Percentiles rank a stretch among this genome's conserved stretches.
Evolutionary conservation across 2,329 filamentous ascomycete species (phyloP).

Genomic region (Pyrenophora teres): DNA sequence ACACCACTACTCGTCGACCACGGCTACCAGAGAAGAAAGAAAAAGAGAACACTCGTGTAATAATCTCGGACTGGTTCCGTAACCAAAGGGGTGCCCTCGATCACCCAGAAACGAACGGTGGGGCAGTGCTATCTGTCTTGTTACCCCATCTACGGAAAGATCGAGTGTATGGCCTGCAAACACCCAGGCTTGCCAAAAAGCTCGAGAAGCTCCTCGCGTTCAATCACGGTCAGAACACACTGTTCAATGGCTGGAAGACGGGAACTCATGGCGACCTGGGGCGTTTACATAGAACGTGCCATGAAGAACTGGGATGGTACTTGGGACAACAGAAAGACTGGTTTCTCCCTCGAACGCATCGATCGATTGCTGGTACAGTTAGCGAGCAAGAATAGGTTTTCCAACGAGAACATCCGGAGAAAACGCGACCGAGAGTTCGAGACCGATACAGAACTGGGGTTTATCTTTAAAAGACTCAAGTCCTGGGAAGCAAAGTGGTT

Average conservation of each 20-base stretch:
- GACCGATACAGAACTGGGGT: slow-evolving; percentile 32
- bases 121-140: slow-evolving; percentile 74
- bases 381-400: slow-evolving; percentile 72
- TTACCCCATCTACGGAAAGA: slow-evolving; percentile 78
- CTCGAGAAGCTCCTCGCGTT: slow-evolving; percentile 70
- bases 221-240: slow-evolving; percentile 62
- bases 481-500: slow-evolving; percentile 86
- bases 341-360: slow-evolving; percentile 70
- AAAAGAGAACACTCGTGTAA: slow-evolving; percentile 36
- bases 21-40: slow-evolving; percentile 43
- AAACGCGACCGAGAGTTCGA: slow-evolving; percentile 25
- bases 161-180: slow-evolving; percentile 74
- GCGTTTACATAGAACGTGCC: slow-evolving; percentile 69
- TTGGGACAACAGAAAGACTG: slow-evolving; percentile 33
- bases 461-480: slow-evolving; percentile 51
- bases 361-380: slow-evolving; percentile 68
- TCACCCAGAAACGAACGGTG: slow-evolving; percentile 59
- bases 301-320: slow-evolving; percentile 62
- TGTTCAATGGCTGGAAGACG: slow-evolving; percentile 67
- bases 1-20: slow-evolving; percentile 50
- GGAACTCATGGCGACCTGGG: slow-evolving; percentile 71
- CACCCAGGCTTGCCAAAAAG: slow-evolving; percentile 65
- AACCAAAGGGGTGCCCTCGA: slow-evolving; percentile 64
- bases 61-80: slow-evolving; percentile 70
- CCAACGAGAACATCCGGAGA: slow-evolving; percentile 58